Evolutionary conservation across 2,329 filamentous ascomycete genomes (phyloP).

Genomic region (Cercospora sp.): DNA sequence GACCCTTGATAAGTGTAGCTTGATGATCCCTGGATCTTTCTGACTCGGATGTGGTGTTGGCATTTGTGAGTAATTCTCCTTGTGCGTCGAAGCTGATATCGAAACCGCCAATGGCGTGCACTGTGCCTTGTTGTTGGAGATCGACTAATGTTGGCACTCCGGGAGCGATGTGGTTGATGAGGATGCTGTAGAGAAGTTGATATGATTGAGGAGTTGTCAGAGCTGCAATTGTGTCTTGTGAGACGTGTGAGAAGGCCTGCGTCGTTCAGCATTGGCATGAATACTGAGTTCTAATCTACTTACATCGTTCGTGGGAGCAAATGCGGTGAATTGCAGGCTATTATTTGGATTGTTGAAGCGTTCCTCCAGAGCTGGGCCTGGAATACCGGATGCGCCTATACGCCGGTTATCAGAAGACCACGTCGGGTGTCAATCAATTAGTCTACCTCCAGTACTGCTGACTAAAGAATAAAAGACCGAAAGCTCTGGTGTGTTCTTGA

Average conservation of each 20-base stretch:
- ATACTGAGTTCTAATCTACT: not conserved
- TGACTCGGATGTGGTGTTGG: conserved; percentile 1
- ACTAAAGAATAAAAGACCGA: conserved; percentile 19
- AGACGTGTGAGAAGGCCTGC: conserved; percentile 17
- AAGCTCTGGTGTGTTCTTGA: conserved; percentile 15
- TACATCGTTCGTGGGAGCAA: conserved; percentile 24
- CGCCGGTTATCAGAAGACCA: not conserved
- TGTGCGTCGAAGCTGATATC: conserved; percentile 10
- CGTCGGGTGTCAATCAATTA: not conserved
- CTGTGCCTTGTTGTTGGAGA: not conserved
- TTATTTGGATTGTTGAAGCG: conserved; percentile 22
- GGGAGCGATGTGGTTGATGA: conserved; percentile 21
- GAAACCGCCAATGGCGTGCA: conserved; percentile 18
- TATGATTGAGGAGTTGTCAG: conserved; percentile 16
- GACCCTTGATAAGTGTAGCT: conserved; percentile 15
- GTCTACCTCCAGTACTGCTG: conserved; percentile 17
- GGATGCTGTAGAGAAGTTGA: conserved; percentile 18
- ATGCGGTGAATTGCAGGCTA: conserved; percentile 18
- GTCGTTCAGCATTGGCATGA: not conserved
- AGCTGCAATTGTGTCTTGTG: conserved; percentile 4
- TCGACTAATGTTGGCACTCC: conserved; percentile 7
- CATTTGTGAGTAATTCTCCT: conserved; percentile 20
- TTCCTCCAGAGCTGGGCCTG: conserved; percentile 22
- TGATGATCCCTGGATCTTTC: conserved; percentile 7
- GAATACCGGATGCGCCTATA: conserved; percentile 17